A percentile compares a stretch with the other conserved stretches of the same genome.
phyloP scores from a whole-genome alignment of 2,329 filamentous ascomycete species.

The Dendryphion nanum region DNA sequence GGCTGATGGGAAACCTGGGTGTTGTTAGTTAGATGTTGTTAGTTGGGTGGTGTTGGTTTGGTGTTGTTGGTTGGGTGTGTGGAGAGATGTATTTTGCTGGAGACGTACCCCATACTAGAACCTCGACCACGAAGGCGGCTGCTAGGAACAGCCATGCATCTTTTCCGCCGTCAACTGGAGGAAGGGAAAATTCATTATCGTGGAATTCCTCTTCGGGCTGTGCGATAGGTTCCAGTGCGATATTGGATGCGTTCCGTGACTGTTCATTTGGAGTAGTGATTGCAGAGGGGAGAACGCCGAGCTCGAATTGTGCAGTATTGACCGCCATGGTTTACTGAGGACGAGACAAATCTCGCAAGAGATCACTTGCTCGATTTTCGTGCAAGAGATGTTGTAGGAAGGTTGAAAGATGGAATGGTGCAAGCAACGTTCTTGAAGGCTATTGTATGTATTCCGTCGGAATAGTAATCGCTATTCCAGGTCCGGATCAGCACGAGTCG shows the following conservation, averaged over 20 bases:
- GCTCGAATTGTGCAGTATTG: too few relatives aligned
- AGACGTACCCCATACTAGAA: slow-evolving; percentile 47
- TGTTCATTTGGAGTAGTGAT: neutral
- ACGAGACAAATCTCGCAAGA: too few relatives aligned
- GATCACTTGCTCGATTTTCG: too few relatives aligned
- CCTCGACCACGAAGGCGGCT: slow-evolving; percentile 51
- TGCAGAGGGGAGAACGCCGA: neutral
- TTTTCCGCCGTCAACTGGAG: slow-evolving; percentile 50
- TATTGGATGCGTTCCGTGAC: neutral
- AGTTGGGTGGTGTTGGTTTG: slow-evolving; percentile 1
- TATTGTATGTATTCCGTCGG: too few relatives aligned
- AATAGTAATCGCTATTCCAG: too few relatives aligned
- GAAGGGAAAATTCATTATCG: slow-evolving; percentile 24
- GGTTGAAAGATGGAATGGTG: too few relatives aligned
- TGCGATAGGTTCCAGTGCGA: neutral
- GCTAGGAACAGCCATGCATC: slow-evolving; percentile 53
- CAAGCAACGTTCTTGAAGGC: too few relatives aligned
- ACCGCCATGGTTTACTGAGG: too few relatives aligned
- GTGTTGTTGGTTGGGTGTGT: neutral
- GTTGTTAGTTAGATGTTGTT: slow-evolving; percentile 5
- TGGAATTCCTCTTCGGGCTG: neutral
- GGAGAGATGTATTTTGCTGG: too few relatives aligned
- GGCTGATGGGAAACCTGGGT: slow-evolving; percentile 62
- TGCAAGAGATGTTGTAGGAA: too few relatives aligned
- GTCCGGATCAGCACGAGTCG: too few relatives aligned